Base-by-base conservation (phyloP, 345 rosid genomes). In the Citropsis articulata region DNA sequence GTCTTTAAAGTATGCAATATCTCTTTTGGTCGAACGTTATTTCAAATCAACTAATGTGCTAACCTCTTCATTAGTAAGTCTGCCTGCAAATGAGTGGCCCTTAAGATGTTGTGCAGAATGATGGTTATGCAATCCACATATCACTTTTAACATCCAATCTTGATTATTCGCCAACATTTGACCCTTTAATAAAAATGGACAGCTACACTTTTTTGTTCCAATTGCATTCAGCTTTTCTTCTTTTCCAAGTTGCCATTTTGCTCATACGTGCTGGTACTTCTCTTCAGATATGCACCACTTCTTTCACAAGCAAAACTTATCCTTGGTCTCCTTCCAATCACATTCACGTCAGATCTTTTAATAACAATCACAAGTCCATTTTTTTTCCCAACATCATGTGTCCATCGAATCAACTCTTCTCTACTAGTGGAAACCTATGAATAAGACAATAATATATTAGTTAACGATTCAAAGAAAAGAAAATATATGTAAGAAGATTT, bases 91-190 rank as follows among this genome's bases (percentile, higher is more conserved):
- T 31, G 75, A 68, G 27, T 77, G 57, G 21, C 75, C 75, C 55
- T 77, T 57, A 2, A 69, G 18, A 2, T 56, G 50, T 40, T 77
- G 55, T 4, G 57, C 53, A 7, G 14, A 14, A 35, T 35, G 66
- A 77, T 68, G 75, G 55, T 68, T 77, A 68, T 77, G 75, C 62
- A 77, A 16, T 38, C 79, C 79, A 68, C 57, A 77, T 24, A 77
- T 24, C 24, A 77, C 67, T 77, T 77, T 57, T 22, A 77, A 22
- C 14, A 67, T 38, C 74, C 75, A 77, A 68, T 77, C 79, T 35
- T 68, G 56, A 69, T 69, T 50, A 35, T 5, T 57, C 1, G 1
- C 59, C 69, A 9, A 68, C 56, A 68, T 77, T 22, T n/a, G 21
- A 10, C 79, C 79, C 40, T 66, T 68, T 24, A 77, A 66, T 38